Conservation (phyloP, 2,329 filamentous ascomycete species). For the Zasmidium cellare region DNA sequence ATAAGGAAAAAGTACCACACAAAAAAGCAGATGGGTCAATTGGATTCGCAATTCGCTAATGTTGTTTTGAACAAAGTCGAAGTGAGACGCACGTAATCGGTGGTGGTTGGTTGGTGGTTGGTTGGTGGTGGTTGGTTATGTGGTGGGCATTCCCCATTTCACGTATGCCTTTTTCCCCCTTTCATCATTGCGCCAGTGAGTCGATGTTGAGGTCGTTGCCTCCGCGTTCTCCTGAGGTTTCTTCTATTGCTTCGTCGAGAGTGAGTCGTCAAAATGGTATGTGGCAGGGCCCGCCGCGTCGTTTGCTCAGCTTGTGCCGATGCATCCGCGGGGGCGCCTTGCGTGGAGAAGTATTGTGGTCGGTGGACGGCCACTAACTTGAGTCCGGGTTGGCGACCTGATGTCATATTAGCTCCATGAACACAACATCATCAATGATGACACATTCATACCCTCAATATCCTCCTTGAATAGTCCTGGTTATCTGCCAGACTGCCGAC, state of each 20-base stretch:
- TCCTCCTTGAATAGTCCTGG: conserved; percentile 93
- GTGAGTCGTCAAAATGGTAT: conserved; percentile 17
- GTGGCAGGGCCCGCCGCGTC: conserved; percentile 10
- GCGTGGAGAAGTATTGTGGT: conserved; percentile 2
- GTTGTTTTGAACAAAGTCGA: not conserved
- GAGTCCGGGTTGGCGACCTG: conserved; percentile 22
- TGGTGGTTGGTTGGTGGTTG: not conserved
- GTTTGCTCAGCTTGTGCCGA: conserved; percentile 16
- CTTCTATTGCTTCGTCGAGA: conserved; percentile 12
- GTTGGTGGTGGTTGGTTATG: not conserved
- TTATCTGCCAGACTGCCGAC: conserved; percentile 90
- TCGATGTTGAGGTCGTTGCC: not conserved
- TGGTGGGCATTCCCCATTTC: not conserved
- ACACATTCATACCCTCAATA: conserved; percentile 74
- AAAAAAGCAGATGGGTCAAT: too few relatives aligned
- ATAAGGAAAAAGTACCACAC: too few relatives aligned
- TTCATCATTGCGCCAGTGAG: not conserved
- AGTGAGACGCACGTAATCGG: not conserved
- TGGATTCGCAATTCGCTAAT: not conserved
- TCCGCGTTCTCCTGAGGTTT: not conserved
- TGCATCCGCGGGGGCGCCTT: not conserved
- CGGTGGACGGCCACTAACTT: conserved; percentile 16
- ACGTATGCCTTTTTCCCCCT: not conserved
- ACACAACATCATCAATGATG: not conserved
- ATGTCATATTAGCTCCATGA: conserved; percentile 1